These are phyloP conservation scores for Geotrichum macrosporum DNA, from an alignment of 1,139 yeast species.

Conservation along the genomic window DNA sequence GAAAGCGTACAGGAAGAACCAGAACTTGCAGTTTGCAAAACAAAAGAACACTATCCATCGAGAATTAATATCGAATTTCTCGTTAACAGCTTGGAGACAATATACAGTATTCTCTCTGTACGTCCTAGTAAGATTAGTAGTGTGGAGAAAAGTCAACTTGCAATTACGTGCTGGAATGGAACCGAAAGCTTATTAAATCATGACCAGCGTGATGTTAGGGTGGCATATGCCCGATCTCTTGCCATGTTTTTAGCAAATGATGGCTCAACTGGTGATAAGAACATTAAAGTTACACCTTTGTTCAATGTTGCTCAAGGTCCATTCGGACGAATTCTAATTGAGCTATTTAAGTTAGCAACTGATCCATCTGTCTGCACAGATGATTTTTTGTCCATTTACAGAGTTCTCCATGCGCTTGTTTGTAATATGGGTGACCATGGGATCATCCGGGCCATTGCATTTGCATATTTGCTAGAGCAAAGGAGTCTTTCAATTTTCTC, in stretches of 20 bases:
- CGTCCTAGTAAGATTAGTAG: slow-evolving; percentile 3
- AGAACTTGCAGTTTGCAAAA: background rate
- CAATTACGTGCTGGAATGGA: slow-evolving; percentile 36
- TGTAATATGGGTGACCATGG: slow-evolving; percentile 12
- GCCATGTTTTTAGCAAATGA: slow-evolving; percentile 26
- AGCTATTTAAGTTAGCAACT: slow-evolving; percentile 6
- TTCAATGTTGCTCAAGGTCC: slow-evolving; percentile 7
- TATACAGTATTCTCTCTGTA: slow-evolving; percentile 4
- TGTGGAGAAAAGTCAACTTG: slow-evolving; percentile 6
- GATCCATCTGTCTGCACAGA: background rate
- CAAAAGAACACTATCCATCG: background rate
- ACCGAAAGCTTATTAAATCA: slow-evolving; percentile 33
- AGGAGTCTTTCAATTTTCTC: background rate
- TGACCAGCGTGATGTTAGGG: slow-evolving; percentile 29
- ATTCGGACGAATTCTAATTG: slow-evolving; percentile 6
- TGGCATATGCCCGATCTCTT: slow-evolving; percentile 31
- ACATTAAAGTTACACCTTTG: background rate
- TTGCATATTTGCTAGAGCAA: slow-evolving; percentile 10
- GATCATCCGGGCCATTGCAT: slow-evolving; percentile 9
- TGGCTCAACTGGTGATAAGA: background rate
- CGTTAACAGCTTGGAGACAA: slow-evolving; percentile 9
- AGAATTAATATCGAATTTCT: background rate
- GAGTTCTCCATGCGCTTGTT: background rate
- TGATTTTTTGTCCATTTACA: background rate
- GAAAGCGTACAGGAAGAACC: background rate